Base-by-base conservation (phyloP, 2,329 filamentous ascomycete genomes). In the Helicocarpus griseus region DNA sequence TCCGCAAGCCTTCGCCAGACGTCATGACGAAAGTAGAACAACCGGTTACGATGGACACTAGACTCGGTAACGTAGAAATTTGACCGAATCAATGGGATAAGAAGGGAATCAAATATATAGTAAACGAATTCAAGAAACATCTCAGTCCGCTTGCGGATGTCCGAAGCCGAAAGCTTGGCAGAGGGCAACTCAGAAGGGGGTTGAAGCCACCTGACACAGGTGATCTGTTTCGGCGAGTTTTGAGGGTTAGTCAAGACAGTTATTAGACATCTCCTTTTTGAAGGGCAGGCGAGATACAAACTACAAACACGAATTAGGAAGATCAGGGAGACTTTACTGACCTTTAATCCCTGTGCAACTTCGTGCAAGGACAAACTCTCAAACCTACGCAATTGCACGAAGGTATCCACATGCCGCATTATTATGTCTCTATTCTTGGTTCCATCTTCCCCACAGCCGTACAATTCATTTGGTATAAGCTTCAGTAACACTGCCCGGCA, bases 21-120 rank as follows among this genome's bases (percentile, higher is more conserved):
- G 66, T 98, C 93, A 57, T 98, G 93, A 3, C 91, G 86, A 64
- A 96, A 97, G 69, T 89, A 98, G 67, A 95, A 95, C 0, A 97
- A 71, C 26, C 82, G 81, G 60, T 93, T 89, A 14, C 85, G 83
- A 63, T 95, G 82, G 1, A 76, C 75, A 56, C 82, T 89, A 0
- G 89, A 93, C 66, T 98, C 93, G 0, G 93, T 98, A 35, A 96
- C 87, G 63, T 97, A 91, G 62, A 98, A 98, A 61, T 93, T 90
- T 56, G 81, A 83, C 31, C 87, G 82, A 45, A 97, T 79, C 6
- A 98, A 76, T 8, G 93, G 91, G 60, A 97, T 86, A 51, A 98
- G 64, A 21, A 96, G 76, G 0, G 90, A 96, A 67, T 98, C 93
- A 61, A 98, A 93, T 3, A 95, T 58, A 65, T 90, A 98, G 70